A percentile compares a stretch with the other conserved stretches of the same genome.
Evolutionary conservation across 73 alveolate species (phyloP).

Genomic region (Paramecium biaurelia): DNA sequence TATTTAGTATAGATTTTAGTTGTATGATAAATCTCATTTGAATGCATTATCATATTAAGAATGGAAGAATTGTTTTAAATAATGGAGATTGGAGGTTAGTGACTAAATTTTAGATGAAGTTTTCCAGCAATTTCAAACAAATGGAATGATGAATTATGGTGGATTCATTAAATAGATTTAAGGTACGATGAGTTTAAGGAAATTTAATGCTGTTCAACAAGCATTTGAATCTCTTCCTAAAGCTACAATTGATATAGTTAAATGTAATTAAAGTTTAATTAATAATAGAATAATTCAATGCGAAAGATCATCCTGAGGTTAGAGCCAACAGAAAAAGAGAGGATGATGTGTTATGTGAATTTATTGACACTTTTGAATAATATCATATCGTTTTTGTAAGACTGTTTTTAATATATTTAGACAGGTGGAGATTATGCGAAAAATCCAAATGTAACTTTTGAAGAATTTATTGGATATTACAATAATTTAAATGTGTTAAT

Average conservation of each 20-base stretch:
- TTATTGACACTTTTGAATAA: slow-evolving; percentile 81
- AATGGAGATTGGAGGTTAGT: slow-evolving; percentile 77
- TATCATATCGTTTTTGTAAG: slow-evolving; percentile 72
- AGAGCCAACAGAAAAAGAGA: slow-evolving; percentile 74
- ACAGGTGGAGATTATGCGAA: slow-evolving; percentile 69
- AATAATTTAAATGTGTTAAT: slow-evolving; percentile 83
- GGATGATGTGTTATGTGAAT: slow-evolving; percentile 81
- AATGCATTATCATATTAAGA: slow-evolving; percentile 79
- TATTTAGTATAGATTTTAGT: slow-evolving; percentile 81
- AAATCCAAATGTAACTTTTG: slow-evolving; percentile 83
- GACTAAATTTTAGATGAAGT: slow-evolving; percentile 78
- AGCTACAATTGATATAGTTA: slow-evolving; percentile 69
- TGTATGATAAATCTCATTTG: slow-evolving; percentile 86
- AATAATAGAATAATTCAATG: slow-evolving; percentile 68
- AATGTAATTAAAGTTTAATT: slow-evolving; percentile 58
- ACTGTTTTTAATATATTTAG: slow-evolving; percentile 63
- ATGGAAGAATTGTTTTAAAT: slow-evolving; percentile 81
- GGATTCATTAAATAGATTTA: slow-evolving; percentile 88
- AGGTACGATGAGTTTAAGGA: slow-evolving; percentile 86
- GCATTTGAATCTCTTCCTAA: slow-evolving; percentile 72
- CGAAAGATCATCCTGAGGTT: slow-evolving; percentile 87
- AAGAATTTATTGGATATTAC: slow-evolving; percentile 91
- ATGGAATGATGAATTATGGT: slow-evolving; percentile 85
- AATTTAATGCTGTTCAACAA: slow-evolving; percentile 60
- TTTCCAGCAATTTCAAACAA: slow-evolving; percentile 79